Evolutionary conservation across 169 alveolate genomes (phyloP), one percentile per base, ranked within the genome.

Genomic region (Neospora caninum): DNA sequence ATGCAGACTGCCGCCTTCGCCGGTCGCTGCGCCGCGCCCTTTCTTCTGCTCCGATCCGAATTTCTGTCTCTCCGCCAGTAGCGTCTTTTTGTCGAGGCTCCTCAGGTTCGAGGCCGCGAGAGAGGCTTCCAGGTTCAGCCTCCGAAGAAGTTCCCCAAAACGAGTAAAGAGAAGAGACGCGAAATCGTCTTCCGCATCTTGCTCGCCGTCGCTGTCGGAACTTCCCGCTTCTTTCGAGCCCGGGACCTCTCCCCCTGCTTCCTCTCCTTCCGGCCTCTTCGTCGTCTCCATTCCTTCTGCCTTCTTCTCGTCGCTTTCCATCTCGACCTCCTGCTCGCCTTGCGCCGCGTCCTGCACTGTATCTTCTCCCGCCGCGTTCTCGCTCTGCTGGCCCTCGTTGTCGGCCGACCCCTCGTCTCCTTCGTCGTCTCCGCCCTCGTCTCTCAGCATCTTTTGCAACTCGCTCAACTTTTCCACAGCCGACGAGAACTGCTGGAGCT

Each of bases 1-100:
- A 38, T 88, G 92, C 83, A 88, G 92, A 43, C 84, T 73, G 45
- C 84, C 84, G 45, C 84, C 84, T 18, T n/a, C 84, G 39, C 42
- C 43, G 45, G 43, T n/a, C 84, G 45, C 84, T 10, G 42, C 84
- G 80, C 36, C 80, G 25, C 42, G 18, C 45, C 84, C 84, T 43
- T 73, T 36, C 84, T n/a, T 31, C 84, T 73, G 84, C 38, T 73
- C 49, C 31, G 20, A 41, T 43, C 16, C 49, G 45, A 73, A 20
- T n/a, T 73, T 31, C 42, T 31, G 45, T 34, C 42, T 1, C 84
- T 73, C 84, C 16, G 45, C 43, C 43, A 34, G 84, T 43, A 73
- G 84, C 84, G 84, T 20, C 84, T 31, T 36, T 73, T 36, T 73
- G 43, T 73, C 84, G 39, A 73, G 84, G 27, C 39, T 36, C 39